These are phyloP conservation scores for sunflower (Helianthus annuus) DNA, from an alignment of 129 eudicot species.

Conservation along the genomic window HanXRQr2.0-SUNRISE NC_035436.2:91378871-91379370, in stretches of 20 bases:
- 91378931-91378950: neutral
- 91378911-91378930: neutral
- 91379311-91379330: neutral
- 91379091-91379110: neutral
- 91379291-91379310: too few relatives aligned
- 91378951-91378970: neutral
- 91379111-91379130: neutral
- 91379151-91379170: neutral
- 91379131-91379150: neutral
- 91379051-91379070: neutral
- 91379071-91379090: neutral
- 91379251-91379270: neutral
- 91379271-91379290: too few relatives aligned
- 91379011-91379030: too few relatives aligned
- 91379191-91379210: neutral
- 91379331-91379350: neutral
- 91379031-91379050: neutral
- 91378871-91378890: neutral
- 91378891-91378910: neutral
- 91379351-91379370: neutral
- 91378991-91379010: neutral
- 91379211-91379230: neutral
- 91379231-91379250: neutral
- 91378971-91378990: constrained; percentile 6
- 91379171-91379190: neutral